Conservation (phyloP, 257 asterid species). For the Forsythia suspensa region DNA sequence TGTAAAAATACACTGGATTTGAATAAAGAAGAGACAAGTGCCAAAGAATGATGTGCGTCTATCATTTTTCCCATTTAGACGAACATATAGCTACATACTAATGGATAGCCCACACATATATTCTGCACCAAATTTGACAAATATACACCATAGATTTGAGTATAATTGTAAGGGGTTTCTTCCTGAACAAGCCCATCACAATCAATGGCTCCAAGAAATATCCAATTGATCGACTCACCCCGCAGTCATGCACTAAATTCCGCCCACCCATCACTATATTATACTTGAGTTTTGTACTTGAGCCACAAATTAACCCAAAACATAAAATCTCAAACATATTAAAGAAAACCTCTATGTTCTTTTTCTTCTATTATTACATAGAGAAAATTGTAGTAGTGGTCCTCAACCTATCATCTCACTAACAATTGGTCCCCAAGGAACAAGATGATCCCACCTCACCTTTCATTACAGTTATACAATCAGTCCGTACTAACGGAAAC, state of each 20-base stretch:
- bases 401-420: neutral
- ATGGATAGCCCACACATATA: no score
- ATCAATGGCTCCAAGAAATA: conserved; percentile 85
- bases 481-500: neutral
- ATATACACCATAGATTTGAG: conserved; percentile 81
- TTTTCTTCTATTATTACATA: neutral
- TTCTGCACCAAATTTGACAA: no score
- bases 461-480: neutral
- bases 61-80: no score
- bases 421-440: neutral
- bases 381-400: no score
- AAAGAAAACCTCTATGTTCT: neutral
- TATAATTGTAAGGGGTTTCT: conserved; percentile 64
- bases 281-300: conserved; percentile 80
- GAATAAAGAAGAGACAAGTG: no score
- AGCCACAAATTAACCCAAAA: conserved; percentile 13
- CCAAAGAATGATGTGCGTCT: no score
- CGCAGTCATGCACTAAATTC: conserved; percentile 73
- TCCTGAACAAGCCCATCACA: conserved; percentile 78
- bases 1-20: no score
- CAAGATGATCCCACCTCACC: neutral
- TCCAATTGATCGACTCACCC: conserved; percentile 62
- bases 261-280: conserved; percentile 82
- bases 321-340: neutral
- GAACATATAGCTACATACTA: no score